These are phyloP conservation scores for Cryptococcus neoformans DNA, from an alignment of 1,284 basidiomycete species.

Conservation along the genomic window DNA sequence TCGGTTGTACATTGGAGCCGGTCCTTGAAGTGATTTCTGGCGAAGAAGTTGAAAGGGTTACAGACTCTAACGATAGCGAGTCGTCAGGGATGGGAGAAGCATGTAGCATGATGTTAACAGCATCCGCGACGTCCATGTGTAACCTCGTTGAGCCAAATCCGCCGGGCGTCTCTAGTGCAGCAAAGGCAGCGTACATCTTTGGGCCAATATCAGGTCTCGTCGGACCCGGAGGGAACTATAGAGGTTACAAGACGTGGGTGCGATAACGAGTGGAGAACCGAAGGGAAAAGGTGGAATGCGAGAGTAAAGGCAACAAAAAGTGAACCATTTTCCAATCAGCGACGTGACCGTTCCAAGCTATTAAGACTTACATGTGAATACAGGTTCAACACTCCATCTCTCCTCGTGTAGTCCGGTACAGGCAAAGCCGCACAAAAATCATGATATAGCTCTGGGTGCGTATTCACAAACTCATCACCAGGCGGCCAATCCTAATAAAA, in stretches of 20 bases:
- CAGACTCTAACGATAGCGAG: neutral
- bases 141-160: constrained; percentile 60
- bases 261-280: too few relatives aligned
- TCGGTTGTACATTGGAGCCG: constrained; percentile 42
- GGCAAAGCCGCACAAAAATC: constrained; percentile 83
- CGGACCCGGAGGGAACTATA: constrained; percentile 76
- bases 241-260: constrained; percentile 38
- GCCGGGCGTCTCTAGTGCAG: constrained; percentile 11
- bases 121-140: constrained; percentile 97
- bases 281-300: too few relatives aligned
- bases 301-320: neutral
- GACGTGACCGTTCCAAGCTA: too few relatives aligned
- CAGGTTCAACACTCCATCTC: constrained; percentile 83
- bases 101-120: constrained; percentile 86
- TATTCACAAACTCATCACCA: constrained; percentile 65
- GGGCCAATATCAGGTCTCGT: constrained; percentile 83
- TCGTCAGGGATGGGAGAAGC: constrained; percentile 53
- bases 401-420: constrained; percentile 79
- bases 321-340: neutral
- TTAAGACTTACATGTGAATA: constrained; percentile 52
- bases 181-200: constrained; percentile 56
- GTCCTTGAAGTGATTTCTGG: neutral
- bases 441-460: constrained; percentile 80
- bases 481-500: constrained; percentile 79
- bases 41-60: neutral